Conservation (phyloP, 441 rosid species). For the Erodium trifolium region DNA sequence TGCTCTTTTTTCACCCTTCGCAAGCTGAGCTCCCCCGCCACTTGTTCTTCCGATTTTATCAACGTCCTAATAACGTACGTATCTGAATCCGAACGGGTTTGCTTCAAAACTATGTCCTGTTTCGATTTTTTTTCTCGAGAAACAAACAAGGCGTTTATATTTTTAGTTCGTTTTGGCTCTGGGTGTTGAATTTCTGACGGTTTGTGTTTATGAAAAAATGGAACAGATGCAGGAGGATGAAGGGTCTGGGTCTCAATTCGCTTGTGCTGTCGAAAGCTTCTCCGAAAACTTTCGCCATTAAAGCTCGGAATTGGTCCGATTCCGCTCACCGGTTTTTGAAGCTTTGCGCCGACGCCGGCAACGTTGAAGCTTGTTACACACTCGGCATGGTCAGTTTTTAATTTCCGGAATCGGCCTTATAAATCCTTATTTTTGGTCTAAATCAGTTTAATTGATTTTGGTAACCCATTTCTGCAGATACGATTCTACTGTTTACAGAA, state of each 20-base stretch:
- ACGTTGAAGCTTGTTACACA: conserved; percentile 71
- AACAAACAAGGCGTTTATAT: too few relatives aligned
- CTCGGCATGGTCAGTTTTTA: conserved; percentile 69
- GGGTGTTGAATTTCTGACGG: too few relatives aligned
- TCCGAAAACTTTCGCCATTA: conserved; percentile 43
- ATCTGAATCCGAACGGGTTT: background rate
- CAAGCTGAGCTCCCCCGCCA: conserved; percentile 50
- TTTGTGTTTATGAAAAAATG: too few relatives aligned
- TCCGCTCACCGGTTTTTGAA: conserved; percentile 65
- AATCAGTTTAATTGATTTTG: too few relatives aligned
- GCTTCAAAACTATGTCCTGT: too few relatives aligned
- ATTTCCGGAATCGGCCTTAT: too few relatives aligned
- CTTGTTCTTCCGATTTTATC: conserved; percentile 64
- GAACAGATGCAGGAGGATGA: conserved; percentile 72
- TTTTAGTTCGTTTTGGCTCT: too few relatives aligned
- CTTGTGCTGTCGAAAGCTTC: conserved; percentile 56
- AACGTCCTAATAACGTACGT: conserved; percentile 60
- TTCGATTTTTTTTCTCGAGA: too few relatives aligned
- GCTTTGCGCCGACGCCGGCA: conserved; percentile 72
- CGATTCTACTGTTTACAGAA: too few relatives aligned
- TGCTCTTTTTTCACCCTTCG: conserved; percentile 49
- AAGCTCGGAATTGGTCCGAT: conserved; percentile 65
- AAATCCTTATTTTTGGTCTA: too few relatives aligned
- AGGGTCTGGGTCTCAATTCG: conserved; percentile 40
- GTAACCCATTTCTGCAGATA: too few relatives aligned